Evolutionary conservation across 2,329 filamentous ascomycete species (phyloP).

Genomic region (Penicillium sclerotiorum): DNA sequence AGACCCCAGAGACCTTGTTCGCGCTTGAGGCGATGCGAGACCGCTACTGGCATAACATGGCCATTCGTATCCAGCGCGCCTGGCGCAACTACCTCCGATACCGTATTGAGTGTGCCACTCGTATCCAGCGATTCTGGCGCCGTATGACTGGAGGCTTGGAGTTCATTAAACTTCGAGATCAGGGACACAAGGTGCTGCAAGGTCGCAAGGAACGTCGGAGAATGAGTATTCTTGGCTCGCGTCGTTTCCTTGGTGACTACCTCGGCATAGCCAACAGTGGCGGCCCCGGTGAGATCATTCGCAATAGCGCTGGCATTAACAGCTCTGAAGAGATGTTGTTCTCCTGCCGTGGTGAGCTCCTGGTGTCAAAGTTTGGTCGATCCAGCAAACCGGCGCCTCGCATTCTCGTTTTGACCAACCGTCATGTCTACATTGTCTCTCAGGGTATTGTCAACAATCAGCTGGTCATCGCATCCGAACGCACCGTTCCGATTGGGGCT

Average conservation of each 20-base stretch:
- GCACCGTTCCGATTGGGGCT: constrained; percentile 77
- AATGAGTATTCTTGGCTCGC: constrained; percentile 87
- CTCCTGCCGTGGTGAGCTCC: constrained; percentile 84
- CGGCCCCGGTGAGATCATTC: constrained; percentile 79
- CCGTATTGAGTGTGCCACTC: constrained; percentile 84
- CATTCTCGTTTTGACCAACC: constrained; percentile 80
- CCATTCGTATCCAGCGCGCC: constrained; percentile 92
- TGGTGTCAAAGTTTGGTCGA: constrained; percentile 93
- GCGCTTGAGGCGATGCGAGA: constrained; percentile 97
- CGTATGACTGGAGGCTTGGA: constrained; percentile 89
- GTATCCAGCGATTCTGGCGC: constrained; percentile 94
- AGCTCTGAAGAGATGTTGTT: constrained; percentile 75
- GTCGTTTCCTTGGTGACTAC: constrained; percentile 93
- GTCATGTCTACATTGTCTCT: constrained; percentile 85
- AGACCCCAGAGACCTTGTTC: constrained; percentile 95
- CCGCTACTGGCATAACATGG: constrained; percentile 99
- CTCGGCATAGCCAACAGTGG: constrained; percentile 79
- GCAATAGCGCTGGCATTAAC: constrained; percentile 70
- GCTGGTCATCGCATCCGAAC: constrained; percentile 77
- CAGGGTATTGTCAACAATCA: constrained; percentile 82
- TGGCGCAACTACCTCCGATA: constrained; percentile 97
- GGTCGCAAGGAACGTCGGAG: constrained; percentile 88
- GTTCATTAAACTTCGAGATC: constrained; percentile 82
- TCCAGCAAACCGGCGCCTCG: constrained; percentile 92
- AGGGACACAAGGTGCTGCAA: constrained; percentile 79